Percentiles rank a stretch among this genome's conserved stretches.
Evolutionary conservation across 176 grass and related monocot species (phyloP).

Genomic region (Hordeum marinum): DNA sequence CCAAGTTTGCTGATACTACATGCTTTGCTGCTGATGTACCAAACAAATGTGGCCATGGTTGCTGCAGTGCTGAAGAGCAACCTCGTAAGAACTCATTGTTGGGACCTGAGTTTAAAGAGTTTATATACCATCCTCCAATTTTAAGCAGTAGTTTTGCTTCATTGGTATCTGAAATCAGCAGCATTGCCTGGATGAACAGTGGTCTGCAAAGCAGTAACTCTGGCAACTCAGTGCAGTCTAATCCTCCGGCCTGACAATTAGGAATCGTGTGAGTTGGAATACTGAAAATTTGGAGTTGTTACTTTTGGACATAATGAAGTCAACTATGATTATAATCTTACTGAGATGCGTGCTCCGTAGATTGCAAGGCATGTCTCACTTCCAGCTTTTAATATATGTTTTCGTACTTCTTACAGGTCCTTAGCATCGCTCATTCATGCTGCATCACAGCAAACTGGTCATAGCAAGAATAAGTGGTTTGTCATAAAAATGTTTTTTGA

Average conservation of each 20-base stretch:
- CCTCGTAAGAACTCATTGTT: slow-evolving; percentile 47
- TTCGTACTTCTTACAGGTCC: not conserved
- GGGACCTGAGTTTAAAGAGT: slow-evolving; percentile 94
- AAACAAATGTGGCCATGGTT: slow-evolving; percentile 74
- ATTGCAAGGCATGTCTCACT: not conserved
- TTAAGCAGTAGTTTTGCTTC: slow-evolving; percentile 60
- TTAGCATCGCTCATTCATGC: not conserved
- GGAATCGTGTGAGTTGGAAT: slow-evolving; percentile 23
- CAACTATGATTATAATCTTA: slow-evolving; percentile 6
- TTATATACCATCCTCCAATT: slow-evolving; percentile 68
- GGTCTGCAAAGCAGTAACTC: slow-evolving; percentile 55
- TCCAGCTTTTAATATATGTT: not conserved
- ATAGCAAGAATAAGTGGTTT: not conserved
- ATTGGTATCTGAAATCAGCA: slow-evolving; percentile 86
- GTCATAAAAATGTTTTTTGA: not conserved
- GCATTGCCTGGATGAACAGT: slow-evolving; percentile 95
- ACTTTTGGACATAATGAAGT: slow-evolving; percentile 7
- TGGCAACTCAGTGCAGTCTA: slow-evolving; percentile 42
- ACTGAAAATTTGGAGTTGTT: not conserved
- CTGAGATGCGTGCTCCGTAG: not conserved
- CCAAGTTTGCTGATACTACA: slow-evolving; percentile 45
- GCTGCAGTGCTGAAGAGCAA: slow-evolving; percentile 36
- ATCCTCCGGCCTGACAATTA: slow-evolving; percentile 22
- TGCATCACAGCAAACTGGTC: not conserved
- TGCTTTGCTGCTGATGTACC: slow-evolving; percentile 57